Evolutionary conservation across 176 grass and related monocot genomes (phyloP).

Genomic region (Eragrostis curvula): DNA sequence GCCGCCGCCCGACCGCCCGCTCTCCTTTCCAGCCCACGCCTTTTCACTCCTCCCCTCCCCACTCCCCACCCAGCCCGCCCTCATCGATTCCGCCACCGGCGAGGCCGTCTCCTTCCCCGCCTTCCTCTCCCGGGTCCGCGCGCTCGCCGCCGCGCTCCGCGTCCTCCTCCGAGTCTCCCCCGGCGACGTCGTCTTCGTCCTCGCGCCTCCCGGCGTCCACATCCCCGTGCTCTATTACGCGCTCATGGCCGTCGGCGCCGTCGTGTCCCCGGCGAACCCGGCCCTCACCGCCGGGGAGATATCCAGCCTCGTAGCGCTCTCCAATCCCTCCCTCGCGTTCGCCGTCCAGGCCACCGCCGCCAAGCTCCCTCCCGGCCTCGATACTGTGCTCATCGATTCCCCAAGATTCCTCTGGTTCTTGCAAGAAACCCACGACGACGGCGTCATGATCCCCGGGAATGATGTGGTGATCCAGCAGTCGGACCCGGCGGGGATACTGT

Average conservation of each 20-base stretch:
- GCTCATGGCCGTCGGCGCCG: conserved; percentile 55
- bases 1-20: conserved; percentile 20
- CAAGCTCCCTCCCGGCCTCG: conserved; percentile 39
- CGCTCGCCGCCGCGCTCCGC: conserved; percentile 46
- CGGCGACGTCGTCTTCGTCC: conserved; percentile 58
- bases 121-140: conserved; percentile 34
- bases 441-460: not conserved
- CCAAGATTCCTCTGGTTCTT: conserved; percentile 33
- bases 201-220: conserved; percentile 46
- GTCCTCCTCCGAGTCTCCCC: not conserved
- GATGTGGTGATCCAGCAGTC: conserved; percentile 33
- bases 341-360: conserved; percentile 4
- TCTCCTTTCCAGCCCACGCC: conserved; percentile 45
- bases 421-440: not conserved
- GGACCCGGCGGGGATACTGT: conserved; percentile 48
- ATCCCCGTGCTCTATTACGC: conserved; percentile 56
- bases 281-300: conserved; percentile 44
- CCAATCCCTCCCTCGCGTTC: conserved; percentile 51
- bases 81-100: conserved; percentile 49
- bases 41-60: conserved; percentile 55
- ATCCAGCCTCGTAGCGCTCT: conserved; percentile 40
- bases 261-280: conserved; percentile 57
- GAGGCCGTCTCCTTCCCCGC: conserved; percentile 19
- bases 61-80: conserved; percentile 41
- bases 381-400: conserved; percentile 41